Percentiles rank a stretch among this genome's conserved stretches.
phyloP scores from a whole-genome alignment of 352 stramenopile genomes.

The Globisporangium takayamanum region DNA sequence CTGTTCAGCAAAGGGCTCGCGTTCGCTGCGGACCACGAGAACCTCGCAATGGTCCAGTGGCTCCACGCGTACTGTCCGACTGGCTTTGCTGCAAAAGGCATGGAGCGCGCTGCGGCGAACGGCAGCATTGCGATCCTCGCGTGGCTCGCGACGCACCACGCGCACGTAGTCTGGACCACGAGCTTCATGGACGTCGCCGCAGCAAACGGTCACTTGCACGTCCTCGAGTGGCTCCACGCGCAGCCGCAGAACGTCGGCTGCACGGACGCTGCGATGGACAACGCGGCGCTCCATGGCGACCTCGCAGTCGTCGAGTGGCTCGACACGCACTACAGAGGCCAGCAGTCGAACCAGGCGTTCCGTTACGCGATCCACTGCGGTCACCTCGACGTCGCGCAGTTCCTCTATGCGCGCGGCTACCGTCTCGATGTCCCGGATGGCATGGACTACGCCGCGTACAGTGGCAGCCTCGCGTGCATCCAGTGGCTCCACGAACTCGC shows the following conservation, averaged over 20 bases:
- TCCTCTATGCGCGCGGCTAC: slow-evolving; percentile 6
- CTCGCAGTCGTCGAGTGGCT: slow-evolving; percentile 21
- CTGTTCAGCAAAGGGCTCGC: slow-evolving; percentile 8
- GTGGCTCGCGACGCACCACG: slow-evolving; percentile 9
- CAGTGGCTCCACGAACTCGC: slow-evolving; percentile 10
- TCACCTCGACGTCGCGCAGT: slow-evolving; percentile 9
- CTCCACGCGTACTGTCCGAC: slow-evolving; percentile 14
- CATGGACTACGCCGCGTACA: slow-evolving; percentile 13
- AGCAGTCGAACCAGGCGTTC: slow-evolving; percentile 6
- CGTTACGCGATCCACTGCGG: slow-evolving; percentile 12
- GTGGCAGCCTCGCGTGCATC: slow-evolving; percentile 10
- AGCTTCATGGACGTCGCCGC: slow-evolving; percentile 13
- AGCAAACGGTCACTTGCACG: slow-evolving; percentile 6
- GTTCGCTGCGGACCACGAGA: slow-evolving; percentile 5
- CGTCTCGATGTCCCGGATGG: slow-evolving; percentile 3
- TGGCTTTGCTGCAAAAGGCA: slow-evolving; percentile 10
- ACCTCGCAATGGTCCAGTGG: slow-evolving; percentile 14
- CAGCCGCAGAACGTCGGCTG: slow-evolving; percentile 9
- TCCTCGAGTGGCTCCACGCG: slow-evolving; percentile 13
- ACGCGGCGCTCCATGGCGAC: slow-evolving; percentile 14
- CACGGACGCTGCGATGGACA: slow-evolving; percentile 18
- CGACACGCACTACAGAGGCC: slow-evolving; percentile 6
- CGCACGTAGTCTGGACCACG: slow-evolving; percentile 9
- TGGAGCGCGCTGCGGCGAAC: slow-evolving; percentile 9
- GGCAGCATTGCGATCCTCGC: slow-evolving; percentile 9